These are phyloP conservation scores for Blastobotrys peoriensis DNA, from an alignment of 805 yeast species.

Conservation along the genomic window DNA sequence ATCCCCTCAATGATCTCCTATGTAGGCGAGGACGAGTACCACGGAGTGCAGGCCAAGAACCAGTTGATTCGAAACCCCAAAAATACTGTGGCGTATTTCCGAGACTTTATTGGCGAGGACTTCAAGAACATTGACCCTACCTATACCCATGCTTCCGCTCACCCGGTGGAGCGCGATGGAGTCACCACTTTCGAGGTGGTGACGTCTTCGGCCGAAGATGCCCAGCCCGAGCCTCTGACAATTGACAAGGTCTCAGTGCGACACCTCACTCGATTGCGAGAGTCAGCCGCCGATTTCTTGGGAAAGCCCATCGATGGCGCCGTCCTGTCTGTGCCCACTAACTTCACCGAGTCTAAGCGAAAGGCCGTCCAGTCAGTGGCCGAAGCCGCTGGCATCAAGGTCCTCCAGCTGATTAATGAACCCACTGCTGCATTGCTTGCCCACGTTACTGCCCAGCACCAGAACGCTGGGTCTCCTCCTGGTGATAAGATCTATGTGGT, in stretches of 20 bases:
- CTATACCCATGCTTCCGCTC: conserved; percentile 58
- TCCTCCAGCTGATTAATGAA: conserved; percentile 84
- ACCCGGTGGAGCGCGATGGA: conserved; percentile 58
- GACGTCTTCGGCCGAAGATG: conserved; percentile 40
- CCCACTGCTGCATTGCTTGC: conserved; percentile 89
- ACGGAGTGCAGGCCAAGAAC: conserved; percentile 92
- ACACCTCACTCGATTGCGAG: conserved; percentile 73
- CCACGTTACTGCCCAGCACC: conserved; percentile 42
- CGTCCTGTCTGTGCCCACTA: conserved; percentile 87
- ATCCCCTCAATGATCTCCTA: conserved; percentile 90
- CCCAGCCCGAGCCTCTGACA: conserved; percentile 47
- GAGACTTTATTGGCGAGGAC: conserved; percentile 81
- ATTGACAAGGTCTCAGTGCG: conserved; percentile 77
- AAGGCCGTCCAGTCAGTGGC: conserved; percentile 56
- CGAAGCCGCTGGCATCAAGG: conserved; percentile 65
- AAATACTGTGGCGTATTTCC: conserved; percentile 83
- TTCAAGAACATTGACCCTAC: conserved; percentile 66
- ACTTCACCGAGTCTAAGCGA: conserved; percentile 71
- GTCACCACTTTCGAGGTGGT: conserved; percentile 55
- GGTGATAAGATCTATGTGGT: conserved; percentile 80
- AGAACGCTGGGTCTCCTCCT: conserved; percentile 31
- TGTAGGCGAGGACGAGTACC: conserved; percentile 92
- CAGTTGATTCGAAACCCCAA: conserved; percentile 86
- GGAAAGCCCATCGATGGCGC: conserved; percentile 77
- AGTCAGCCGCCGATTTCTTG: conserved; percentile 88